Conservation (phyloP, 2,329 filamentous ascomycete genomes). For the Monosporascus sp. region DNA sequence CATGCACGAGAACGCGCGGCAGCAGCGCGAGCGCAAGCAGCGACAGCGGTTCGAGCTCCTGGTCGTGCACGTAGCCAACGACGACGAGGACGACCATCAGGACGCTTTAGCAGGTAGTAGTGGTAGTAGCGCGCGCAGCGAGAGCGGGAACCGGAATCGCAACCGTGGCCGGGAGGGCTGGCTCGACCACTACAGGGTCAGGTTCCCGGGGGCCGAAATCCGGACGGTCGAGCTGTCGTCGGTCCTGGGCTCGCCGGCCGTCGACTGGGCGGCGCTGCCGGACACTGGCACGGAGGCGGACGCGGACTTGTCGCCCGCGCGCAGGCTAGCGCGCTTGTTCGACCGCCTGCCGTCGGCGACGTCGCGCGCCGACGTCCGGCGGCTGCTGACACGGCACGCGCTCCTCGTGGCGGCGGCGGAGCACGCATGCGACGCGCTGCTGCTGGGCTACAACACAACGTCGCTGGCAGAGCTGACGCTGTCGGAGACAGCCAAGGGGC, state of each 20-base stretch:
- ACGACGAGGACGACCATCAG: slow-evolving; percentile 12
- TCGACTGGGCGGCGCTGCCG: slow-evolving; percentile 50
- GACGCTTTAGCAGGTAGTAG: slow-evolving; percentile 2
- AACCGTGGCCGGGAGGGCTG: not conserved
- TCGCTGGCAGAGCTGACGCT: slow-evolving; percentile 81
- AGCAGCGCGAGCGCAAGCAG: slow-evolving; percentile 34
- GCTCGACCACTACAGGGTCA: slow-evolving; percentile 39
- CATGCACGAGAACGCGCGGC: slow-evolving; percentile 62
- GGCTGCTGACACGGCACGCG: slow-evolving; percentile 66
- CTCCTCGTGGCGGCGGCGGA: slow-evolving; percentile 60
- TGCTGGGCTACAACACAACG: slow-evolving; percentile 85
- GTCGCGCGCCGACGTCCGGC: slow-evolving; percentile 67
- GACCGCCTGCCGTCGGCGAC: slow-evolving; percentile 65
- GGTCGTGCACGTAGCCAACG: slow-evolving; percentile 50
- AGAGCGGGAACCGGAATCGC: too few relatives aligned
- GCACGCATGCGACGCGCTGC: slow-evolving; percentile 60
- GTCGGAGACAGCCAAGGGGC: slow-evolving; percentile 83
- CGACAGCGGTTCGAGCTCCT: slow-evolving; percentile 54
- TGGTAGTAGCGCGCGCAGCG: slow-evolving; percentile 8
- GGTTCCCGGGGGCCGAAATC: slow-evolving; percentile 64
- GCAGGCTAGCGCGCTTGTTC: slow-evolving; percentile 48
- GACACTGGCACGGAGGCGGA: too few relatives aligned
- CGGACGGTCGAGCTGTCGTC: slow-evolving; percentile 58
- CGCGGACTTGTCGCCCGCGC: too few relatives aligned
- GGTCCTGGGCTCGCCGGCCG: slow-evolving; percentile 45